Percentiles rank a stretch among this genome's conserved stretches.
Evolutionary conservation across 2,329 filamentous ascomycete species (phyloP).

Genomic region (Graphiopsis chlorocephala): DNA sequence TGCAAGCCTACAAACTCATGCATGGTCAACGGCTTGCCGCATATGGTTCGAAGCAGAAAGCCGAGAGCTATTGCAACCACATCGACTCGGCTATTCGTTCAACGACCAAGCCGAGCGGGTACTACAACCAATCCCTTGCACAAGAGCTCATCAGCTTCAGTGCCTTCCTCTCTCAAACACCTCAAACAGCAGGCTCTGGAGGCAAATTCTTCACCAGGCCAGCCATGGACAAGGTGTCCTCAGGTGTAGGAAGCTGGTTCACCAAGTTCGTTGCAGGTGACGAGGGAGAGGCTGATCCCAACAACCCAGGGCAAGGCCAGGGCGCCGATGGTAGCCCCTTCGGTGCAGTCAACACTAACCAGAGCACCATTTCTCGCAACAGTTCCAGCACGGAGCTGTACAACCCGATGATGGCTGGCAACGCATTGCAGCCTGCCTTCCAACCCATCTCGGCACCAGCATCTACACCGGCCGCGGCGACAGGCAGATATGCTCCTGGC

Average conservation of each 20-base stretch:
- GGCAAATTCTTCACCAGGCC: constrained; percentile 85
- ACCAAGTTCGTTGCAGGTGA: constrained; percentile 96
- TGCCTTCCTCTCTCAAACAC: constrained; percentile 78
- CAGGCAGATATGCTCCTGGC: constrained; percentile 33
- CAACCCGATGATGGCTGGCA: constrained; percentile 46
- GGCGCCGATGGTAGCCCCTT: constrained; percentile 70
- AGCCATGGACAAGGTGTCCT: constrained; percentile 92
- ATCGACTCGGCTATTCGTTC: constrained; percentile 73
- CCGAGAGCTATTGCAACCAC: constrained; percentile 85
- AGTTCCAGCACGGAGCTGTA: constrained; percentile 72
- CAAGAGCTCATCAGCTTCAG: constrained; percentile 77
- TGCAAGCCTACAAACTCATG: constrained; percentile 87
- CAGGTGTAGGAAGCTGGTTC: constrained; percentile 85
- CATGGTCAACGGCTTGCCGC: constrained; percentile 83
- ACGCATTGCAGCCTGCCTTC: constrained; percentile 32
- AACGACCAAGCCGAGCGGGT: constrained; percentile 79
- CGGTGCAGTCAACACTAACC: constrained; percentile 70
- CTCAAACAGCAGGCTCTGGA: constrained; percentile 61
- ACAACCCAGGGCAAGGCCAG: constrained; percentile 49
- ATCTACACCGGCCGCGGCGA: constrained; percentile 20
- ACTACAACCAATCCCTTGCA: constrained; percentile 76
- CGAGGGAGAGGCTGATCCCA: constrained; percentile 66
- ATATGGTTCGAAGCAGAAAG: constrained; percentile 75
- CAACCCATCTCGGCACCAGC: constrained; percentile 14
- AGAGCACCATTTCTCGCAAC: constrained; percentile 52